Percentiles rank a stretch among this genome's conserved stretches.
Evolutionary conservation across 495 filamentous ascomycete genomes (phyloP).

Genomic region (Tuber brumale): DNA sequence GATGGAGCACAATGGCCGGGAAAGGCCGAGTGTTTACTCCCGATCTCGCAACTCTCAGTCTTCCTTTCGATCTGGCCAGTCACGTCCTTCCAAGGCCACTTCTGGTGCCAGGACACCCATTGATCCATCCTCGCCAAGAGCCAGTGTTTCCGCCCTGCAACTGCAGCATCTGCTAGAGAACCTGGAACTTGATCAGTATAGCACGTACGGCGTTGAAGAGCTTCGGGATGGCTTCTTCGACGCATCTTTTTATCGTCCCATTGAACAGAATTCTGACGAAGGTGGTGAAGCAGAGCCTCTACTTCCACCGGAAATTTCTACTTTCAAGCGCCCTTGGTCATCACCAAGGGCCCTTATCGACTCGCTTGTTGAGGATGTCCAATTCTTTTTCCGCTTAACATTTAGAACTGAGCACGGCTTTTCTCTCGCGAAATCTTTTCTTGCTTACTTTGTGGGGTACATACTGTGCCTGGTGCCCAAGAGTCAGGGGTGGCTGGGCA

Average conservation of each 20-base stretch:
- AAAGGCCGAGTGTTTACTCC: constrained; percentile 24
- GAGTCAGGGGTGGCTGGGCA: constrained; percentile 47
- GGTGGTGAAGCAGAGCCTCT: constrained; percentile 22
- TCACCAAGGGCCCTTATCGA: constrained; percentile 35
- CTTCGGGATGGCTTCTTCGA: constrained; percentile 57
- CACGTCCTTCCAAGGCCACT: constrained; percentile 7
- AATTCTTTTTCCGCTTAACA: constrained; percentile 46
- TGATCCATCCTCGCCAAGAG: constrained; percentile 31
- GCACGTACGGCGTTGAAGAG: constrained; percentile 52
- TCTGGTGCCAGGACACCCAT: constrained; percentile 40
- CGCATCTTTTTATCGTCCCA: constrained; percentile 50
- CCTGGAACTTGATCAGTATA: constrained; percentile 44
- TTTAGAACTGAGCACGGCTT: constrained; percentile 44
- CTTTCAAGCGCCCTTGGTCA: constrained; percentile 34
- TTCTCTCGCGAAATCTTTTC: constrained; percentile 49
- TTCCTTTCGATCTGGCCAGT: constrained; percentile 34
- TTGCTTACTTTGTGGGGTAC: constrained; percentile 52
- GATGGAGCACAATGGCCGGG: constrained; percentile 8
- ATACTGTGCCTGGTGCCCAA: constrained; percentile 50
- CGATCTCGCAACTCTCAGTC: constrained; percentile 28
- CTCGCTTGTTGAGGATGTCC: constrained; percentile 41
- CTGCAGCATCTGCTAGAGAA: constrained; percentile 45
- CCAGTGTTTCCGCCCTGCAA: constrained; percentile 42
- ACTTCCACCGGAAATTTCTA: constrained; percentile 12
- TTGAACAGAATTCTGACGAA: constrained; percentile 38